Base-by-base conservation (phyloP, 805 yeast species). In the Kazachstania martiniae region DNA sequence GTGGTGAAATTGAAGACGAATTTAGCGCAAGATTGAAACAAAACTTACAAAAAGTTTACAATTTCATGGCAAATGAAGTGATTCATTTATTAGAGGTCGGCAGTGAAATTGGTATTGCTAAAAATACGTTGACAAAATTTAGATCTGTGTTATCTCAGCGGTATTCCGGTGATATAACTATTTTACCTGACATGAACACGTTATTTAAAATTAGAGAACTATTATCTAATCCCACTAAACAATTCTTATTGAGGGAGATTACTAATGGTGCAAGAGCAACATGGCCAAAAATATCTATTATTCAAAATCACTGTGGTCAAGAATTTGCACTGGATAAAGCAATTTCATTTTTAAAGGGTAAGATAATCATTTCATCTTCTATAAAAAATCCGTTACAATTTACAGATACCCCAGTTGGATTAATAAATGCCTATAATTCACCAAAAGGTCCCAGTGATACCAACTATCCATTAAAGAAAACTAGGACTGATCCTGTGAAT, bases 101-200 rank as follows among this genome's bases (percentile, higher is more conserved):
- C 29, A 69, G 75, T 28, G 94, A 85, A 53, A 51, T 83, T 33
- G 94, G 94, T n/a, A 60, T 89, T n/a, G 72, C 78, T 24, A 73
- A 76, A 39, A 83, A 81, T 42, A 51, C 80, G 9, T 70, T 83
- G 27, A 74, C 84, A 14, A 84, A 82, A 41, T 41, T 79, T 23
- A 71, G 78, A 25, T 77, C 93, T 0, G 70, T 89, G 4, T 56
- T 89, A 19, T 71, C 86, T 0, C 97, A 89, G 50, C 76, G 77
- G 40, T 89, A 89, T 51, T 75, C 86, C 9, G 98, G 98, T 1
- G 94, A 89, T 54, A 79, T 89, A 26, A 89, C 95, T 1, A 84
- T 89, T 24, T 58, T 91, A 26, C 97, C 96, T 0, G 83, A 79
- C 32, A 63, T 80, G 36, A 61, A 67, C 24, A 53, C 72, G 25